phyloP scores from a whole-genome alignment of 495 filamentous ascomycete genomes.

The Aspergillus sclerotiicarbonarius region DNA sequence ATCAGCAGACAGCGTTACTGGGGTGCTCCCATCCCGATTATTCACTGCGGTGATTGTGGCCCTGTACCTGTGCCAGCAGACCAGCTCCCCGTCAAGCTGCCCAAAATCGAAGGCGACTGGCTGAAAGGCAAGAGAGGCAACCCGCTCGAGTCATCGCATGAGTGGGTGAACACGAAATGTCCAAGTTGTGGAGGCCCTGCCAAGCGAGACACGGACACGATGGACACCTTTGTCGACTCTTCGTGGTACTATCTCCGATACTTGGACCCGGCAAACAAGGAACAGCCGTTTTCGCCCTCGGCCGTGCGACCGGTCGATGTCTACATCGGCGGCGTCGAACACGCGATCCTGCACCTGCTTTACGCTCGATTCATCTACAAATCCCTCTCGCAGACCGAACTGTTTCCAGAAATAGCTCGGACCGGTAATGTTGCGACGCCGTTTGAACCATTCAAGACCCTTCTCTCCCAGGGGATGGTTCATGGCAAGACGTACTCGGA shows the following conservation, averaged over 20 bases:
- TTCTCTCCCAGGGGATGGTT: slow-evolving; percentile 90
- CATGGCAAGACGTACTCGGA: slow-evolving; percentile 81
- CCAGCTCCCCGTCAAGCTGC: slow-evolving; percentile 74
- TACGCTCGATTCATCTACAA: slow-evolving; percentile 91
- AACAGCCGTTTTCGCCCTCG: slow-evolving; percentile 57
- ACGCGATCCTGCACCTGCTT: slow-evolving; percentile 88
- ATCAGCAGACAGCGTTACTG: slow-evolving; percentile 87
- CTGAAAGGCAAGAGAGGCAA: slow-evolving; percentile 70
- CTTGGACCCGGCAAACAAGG: slow-evolving; percentile 62
- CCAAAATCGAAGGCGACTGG: slow-evolving; percentile 66
- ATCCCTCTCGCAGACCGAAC: slow-evolving; percentile 61
- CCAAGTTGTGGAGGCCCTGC: slow-evolving; percentile 69
- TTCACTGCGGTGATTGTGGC: slow-evolving; percentile 78
- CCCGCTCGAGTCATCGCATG: slow-evolving; percentile 65
- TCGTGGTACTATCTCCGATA: slow-evolving; percentile 91
- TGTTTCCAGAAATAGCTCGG: slow-evolving; percentile 48
- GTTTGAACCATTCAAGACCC: slow-evolving; percentile 72
- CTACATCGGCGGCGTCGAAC: slow-evolving; percentile 86
- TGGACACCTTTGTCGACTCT: slow-evolving; percentile 94
- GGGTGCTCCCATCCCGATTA: slow-evolving; percentile 86
- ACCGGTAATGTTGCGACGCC: slow-evolving; percentile 24
- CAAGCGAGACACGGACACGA: slow-evolving; percentile 85
- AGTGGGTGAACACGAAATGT: slow-evolving; percentile 75
- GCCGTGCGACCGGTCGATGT: slow-evolving; percentile 72
- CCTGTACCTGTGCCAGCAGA: slow-evolving; percentile 73